Conservation (phyloP, 306 rosid species). For the Trichosanthes cucumerina region DNA sequence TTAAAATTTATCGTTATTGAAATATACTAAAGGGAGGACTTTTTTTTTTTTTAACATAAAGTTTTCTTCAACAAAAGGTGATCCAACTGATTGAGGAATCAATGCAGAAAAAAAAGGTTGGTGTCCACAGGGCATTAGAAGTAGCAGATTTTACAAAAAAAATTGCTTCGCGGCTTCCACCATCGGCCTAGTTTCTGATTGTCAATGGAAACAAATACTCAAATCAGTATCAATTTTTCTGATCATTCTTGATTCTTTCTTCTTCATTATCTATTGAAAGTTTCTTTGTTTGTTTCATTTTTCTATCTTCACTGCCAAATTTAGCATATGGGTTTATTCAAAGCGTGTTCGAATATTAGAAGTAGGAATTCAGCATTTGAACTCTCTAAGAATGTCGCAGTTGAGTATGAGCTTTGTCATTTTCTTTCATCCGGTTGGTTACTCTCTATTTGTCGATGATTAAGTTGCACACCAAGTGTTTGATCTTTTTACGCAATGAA, state of each 20-base stretch:
- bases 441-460: not conserved
- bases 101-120: too few species aligned
- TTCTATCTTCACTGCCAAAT: not conserved
- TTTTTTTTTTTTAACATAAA: too few species aligned
- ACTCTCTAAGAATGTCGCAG: not conserved
- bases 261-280: not conserved
- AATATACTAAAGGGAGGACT: too few species aligned
- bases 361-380: not conserved
- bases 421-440: not conserved
- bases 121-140: too few species aligned
- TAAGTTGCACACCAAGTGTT: not conserved
- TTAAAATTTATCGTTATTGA: too few species aligned
- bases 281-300: not conserved
- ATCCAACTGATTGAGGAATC: too few species aligned
- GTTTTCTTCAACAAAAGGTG: too few species aligned
- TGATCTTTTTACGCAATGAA: not conserved
- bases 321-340: not conserved
- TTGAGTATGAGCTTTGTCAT: not conserved
- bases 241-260: not conserved
- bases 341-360: not conserved
- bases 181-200: not conserved
- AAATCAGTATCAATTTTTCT: not conserved
- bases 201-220: not conserved
- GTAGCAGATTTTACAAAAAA: too few species aligned
- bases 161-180: not conserved